Base-by-base conservation (phyloP, 108 stramenopile species). In the Seminavis robusta region DNA sequence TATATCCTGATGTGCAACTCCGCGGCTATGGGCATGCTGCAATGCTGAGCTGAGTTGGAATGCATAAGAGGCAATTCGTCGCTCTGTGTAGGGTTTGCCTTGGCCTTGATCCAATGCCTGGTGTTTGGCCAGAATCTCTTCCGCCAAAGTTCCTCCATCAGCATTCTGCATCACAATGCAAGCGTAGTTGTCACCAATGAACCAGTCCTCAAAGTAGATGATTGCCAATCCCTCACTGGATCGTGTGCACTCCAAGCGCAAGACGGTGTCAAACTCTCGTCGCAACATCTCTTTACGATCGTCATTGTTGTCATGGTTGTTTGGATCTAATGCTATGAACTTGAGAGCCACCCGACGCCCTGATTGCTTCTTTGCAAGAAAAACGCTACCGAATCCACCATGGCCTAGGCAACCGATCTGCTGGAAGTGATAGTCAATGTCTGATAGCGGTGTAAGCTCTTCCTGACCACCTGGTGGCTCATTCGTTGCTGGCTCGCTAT, bases 1-100 rank as follows among this genome's bases (percentile, higher is more conserved):
- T 31, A 73, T 52, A 36, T 73, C 71, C 17, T 67, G 58, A 52
- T 73, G 71, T n/a, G 52, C 47, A 1, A 73, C 48, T 1, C 65
- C 64, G 32, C 71, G 13, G 27, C 61, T 65, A 33, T 73, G 71
- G 3, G 59, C 65, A 62, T 37, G 61, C 19, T 65, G 40, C 19
- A 73, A 30, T 44, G 71, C 71, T 26, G 65, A 63, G 15, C 54
- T 40, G 0, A 73, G 28, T 49, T 73, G 71, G 28, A 74, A 39
- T 7, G 73, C 73, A 51, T 74, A 74, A 54, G 55, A 74, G 11
- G 55, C 61, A 47, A 74, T 69, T 27, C 73, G 52, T 38, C 67
- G 21, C 32, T 74, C 73, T 5, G 67, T 32, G 28, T 69, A 74
- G n/a, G n/a, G n/a, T 10, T 26, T 41, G 50, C 53, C 13, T 20